Evolutionary conservation across 129 eudicot genomes (phyloP).

Genomic region (Mikania micrantha): DNA sequence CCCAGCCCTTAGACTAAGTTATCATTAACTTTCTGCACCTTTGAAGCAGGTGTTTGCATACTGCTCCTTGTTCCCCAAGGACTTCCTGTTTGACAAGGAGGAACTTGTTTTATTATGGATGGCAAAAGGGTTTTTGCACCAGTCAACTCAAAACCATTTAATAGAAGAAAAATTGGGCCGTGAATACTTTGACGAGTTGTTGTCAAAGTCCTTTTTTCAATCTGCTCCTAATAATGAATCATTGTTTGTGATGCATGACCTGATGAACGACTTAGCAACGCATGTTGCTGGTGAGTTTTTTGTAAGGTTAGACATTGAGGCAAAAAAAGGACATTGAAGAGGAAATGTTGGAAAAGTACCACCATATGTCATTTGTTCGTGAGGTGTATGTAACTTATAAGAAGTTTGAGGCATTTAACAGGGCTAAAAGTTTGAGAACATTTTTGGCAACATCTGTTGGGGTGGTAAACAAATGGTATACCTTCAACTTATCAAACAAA

Average conservation of each 20-base stretch:
- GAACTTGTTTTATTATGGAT: background rate
- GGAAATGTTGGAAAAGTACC: background rate
- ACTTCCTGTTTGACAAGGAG: background rate
- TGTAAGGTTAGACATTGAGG: background rate
- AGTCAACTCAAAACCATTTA: background rate
- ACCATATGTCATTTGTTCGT: background rate
- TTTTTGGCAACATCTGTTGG: background rate
- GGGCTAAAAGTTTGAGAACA: slow-evolving; percentile 8
- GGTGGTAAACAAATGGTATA: background rate
- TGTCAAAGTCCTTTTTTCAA: background rate
- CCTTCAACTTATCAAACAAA: background rate
- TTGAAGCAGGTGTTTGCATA: slow-evolving; percentile 8
- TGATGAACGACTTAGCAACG: background rate
- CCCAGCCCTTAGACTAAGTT: slow-evolving; percentile 11
- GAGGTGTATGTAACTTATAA: background rate
- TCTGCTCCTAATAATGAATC: background rate
- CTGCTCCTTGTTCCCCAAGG: slow-evolving; percentile 3
- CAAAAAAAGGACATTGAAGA: background rate
- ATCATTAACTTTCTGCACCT: background rate
- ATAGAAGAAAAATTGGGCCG: background rate
- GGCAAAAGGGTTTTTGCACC: too few species aligned
- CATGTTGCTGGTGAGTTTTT: background rate
- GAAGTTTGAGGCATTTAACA: background rate
- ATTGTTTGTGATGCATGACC: background rate
- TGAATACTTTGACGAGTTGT: slow-evolving; percentile 1